Conservation (phyloP, 306 rosid genomes). For the Trifolium subterraneum region DNA sequence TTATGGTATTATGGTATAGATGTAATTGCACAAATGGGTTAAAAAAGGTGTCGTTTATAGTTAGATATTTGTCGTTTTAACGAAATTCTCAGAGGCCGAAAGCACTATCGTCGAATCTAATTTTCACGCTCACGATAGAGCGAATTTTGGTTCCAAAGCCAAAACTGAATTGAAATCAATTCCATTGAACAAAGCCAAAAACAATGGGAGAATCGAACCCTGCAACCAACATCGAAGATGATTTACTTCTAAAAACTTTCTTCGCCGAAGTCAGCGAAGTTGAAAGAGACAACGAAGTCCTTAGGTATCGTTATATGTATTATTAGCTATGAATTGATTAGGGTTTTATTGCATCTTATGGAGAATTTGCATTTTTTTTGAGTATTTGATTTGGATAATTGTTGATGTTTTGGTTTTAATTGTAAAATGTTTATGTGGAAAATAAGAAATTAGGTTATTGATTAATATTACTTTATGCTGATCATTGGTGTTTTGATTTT, state of each 20-base stretch:
- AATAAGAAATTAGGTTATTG: slow-evolving; percentile 17
- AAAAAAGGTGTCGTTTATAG: slow-evolving; percentile 8
- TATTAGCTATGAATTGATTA: slow-evolving; percentile 12
- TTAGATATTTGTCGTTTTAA: slow-evolving; percentile 38
- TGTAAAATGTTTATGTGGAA: not conserved
- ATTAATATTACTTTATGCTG: slow-evolving; percentile 26
- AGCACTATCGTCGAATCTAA: slow-evolving; percentile 21
- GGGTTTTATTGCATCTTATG: slow-evolving; percentile 39
- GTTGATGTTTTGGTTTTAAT: slow-evolving; percentile 14
- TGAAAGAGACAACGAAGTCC: slow-evolving; percentile 94
- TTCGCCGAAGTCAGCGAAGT: slow-evolving; percentile 99
- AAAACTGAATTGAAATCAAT: slow-evolving; percentile 24
- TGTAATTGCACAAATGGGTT: not conserved
- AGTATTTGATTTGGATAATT: slow-evolving; percentile 29
- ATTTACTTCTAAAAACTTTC: slow-evolving; percentile 93
- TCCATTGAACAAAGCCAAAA: not conserved
- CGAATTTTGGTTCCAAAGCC: slow-evolving; percentile 34
- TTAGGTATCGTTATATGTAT: slow-evolving; percentile 48
- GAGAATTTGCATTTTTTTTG: slow-evolving; percentile 8
- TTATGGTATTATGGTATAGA: no score
- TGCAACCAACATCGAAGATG: slow-evolving; percentile 53
- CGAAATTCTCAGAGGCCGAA: slow-evolving; percentile 1
- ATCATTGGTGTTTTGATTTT: slow-evolving; percentile 34
- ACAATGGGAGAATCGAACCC: slow-evolving; percentile 54
- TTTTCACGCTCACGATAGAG: not conserved